Percentiles rank a stretch among this genome's conserved stretches.
Evolutionary conservation across 768 basidiomycete species (phyloP).

Genomic region (Tricholoma sp.): DNA sequence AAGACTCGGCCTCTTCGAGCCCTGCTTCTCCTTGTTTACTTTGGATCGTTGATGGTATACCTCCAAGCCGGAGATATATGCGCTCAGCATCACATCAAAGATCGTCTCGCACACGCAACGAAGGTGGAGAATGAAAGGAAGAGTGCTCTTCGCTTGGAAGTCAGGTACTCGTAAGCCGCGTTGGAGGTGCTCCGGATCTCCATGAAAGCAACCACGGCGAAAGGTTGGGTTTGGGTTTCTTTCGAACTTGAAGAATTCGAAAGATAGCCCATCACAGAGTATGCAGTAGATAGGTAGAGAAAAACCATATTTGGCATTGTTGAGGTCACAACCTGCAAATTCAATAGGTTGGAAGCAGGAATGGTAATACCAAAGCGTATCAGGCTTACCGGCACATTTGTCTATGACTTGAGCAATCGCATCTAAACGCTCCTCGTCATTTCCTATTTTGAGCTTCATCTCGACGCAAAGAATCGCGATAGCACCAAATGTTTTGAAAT

Average conservation of each 20-base stretch:
- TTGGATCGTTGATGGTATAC: neutral
- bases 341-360: neutral
- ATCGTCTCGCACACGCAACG: neutral
- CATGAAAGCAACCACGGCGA: neutral
- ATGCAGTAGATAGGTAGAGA: neutral
- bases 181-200: neutral
- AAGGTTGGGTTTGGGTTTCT: neutral
- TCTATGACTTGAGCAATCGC: conserved; percentile 11
- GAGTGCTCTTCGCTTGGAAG: neutral
- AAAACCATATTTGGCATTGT: neutral
- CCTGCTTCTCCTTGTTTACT: neutral
- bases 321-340: neutral
- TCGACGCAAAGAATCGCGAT: conserved; percentile 16
- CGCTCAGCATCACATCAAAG: neutral
- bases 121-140: neutral
- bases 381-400: conserved; percentile 15
- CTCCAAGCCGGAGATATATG: neutral
- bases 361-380: neutral
- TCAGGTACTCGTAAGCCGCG: neutral
- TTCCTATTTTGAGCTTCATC: conserved; percentile 13
- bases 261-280: neutral
- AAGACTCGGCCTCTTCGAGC: neutral
- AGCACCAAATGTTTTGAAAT: conserved; percentile 17
- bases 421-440: conserved; percentile 9
- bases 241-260: neutral